Evolutionary conservation across 31 red algal genomes (phyloP), one percentile per base, ranked within the genome.

Genomic region (Bonnemaisonia californica): DNA sequence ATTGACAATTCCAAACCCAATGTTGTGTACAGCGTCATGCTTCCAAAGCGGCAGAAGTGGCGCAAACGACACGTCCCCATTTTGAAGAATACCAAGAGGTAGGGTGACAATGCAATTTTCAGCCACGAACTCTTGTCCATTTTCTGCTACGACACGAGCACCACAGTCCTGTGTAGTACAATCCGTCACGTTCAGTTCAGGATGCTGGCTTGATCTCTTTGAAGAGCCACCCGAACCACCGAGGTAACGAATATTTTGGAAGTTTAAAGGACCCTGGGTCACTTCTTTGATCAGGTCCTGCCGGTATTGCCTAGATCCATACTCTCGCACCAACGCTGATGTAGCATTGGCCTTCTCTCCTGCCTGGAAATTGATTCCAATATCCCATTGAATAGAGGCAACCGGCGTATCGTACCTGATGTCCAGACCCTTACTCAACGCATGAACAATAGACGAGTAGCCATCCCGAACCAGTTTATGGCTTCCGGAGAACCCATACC

Each of bases 1-100:
- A 77, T 98, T 90, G 34, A 95, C 62, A 19, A 91, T 37, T 9
- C 96, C 92, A 86, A 84, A 89, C 37, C 95, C 95, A 59, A 97
- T 69, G 16, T 72, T 76, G 33, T 77, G 57, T 11, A 97, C 80
- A 8, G 95, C 79, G 35, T 56, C 60, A 12, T 71, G 61, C 60
- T 97, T 97, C 71, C 77, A 80, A 9, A 35, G 66, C 7, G 95
- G 95, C 86, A 98, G 59, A 8, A 58, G 68, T 9, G 93, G 92
- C 4, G 80, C 51, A 41, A 98, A 93, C 33, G 38, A 38, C 7
- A 93, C 73, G 24, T 90, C 91, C 18, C 74, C 93, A 4, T 62
- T 77, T 59, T 92, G 71, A 23, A 97, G 80, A 28, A 93, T 81
- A 7, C 95, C 95, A 36, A 97, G 78, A 29, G 95, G 95, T 21